These are phyloP conservation scores for Viridothelium virens DNA, from an alignment of 495 filamentous ascomycete species.

Conservation along the genomic window DNA sequence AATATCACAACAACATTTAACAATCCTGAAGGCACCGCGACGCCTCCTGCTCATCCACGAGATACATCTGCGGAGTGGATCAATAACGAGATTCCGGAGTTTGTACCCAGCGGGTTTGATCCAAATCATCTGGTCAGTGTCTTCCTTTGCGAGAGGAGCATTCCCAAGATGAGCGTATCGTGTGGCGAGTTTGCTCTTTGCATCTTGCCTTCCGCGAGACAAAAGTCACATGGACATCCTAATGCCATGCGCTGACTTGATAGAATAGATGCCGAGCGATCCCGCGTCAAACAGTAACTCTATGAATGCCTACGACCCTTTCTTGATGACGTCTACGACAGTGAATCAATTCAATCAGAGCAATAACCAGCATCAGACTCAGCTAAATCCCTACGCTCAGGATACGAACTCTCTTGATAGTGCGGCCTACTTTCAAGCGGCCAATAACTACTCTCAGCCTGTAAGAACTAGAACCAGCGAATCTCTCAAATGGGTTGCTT, in stretches of 20 bases:
- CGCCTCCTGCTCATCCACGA: conserved; percentile 29
- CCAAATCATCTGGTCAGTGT: conserved; percentile 1
- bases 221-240: no score
- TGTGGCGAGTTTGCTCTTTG: neutral
- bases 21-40: conserved; percentile 22
- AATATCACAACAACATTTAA: neutral
- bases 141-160: conserved; percentile 8
- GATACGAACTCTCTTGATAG: conserved; percentile 47
- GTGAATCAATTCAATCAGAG: neutral
- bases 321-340: neutral
- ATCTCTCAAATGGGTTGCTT: conserved; percentile 24
- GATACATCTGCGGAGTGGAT: conserved; percentile 4
- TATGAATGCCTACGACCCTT: conserved; percentile 20
- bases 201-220: no score
- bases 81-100: neutral
- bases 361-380: conserved; percentile 27
- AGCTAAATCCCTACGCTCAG: conserved; percentile 60
- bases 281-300: neutral
- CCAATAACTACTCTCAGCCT: conserved; percentile 56
- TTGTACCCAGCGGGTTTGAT: conserved; percentile 1
- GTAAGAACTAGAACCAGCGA: conserved; percentile 35
- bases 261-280: neutral
- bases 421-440: conserved; percentile 48
- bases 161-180: neutral
- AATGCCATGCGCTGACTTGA: neutral